A percentile compares a stretch with the other conserved stretches of the same genome.
Conservation (phyloP, 352 stramenopile genomes). For the Phytopythium sindhum region DNA sequence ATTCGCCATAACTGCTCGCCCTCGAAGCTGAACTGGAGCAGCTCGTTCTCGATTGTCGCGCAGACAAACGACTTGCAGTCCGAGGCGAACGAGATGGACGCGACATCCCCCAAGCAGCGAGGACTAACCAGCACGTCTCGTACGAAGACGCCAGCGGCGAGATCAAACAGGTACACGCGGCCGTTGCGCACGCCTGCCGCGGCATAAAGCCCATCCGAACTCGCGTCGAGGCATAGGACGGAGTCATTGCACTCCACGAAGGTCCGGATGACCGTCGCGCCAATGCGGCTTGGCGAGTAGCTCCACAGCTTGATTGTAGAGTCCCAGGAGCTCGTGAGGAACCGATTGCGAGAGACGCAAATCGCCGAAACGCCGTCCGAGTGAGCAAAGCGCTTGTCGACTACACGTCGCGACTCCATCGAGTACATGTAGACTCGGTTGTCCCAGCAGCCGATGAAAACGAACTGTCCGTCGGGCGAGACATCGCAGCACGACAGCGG, state of each 20-base stretch:
- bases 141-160: slow-evolving; percentile 22
- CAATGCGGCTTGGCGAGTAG: slow-evolving; percentile 53
- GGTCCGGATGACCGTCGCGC: slow-evolving; percentile 42
- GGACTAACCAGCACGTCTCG: slow-evolving; percentile 36
- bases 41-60: slow-evolving; percentile 66
- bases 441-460: slow-evolving; percentile 73
- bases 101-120: slow-evolving; percentile 32
- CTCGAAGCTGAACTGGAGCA: slow-evolving; percentile 50
- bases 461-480: slow-evolving; percentile 53
- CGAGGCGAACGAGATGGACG: slow-evolving; percentile 47
- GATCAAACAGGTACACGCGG: slow-evolving; percentile 47
- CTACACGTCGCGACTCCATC: slow-evolving; percentile 35
- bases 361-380: slow-evolving; percentile 70
- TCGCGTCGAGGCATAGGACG: slow-evolving; percentile 65
- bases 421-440: slow-evolving; percentile 80
- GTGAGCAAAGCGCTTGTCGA: slow-evolving; percentile 67
- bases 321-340: slow-evolving; percentile 78
- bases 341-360: slow-evolving; percentile 46
- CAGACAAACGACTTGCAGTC: slow-evolving; percentile 58
- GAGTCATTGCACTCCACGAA: slow-evolving; percentile 66
- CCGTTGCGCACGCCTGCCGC: slow-evolving; percentile 59
- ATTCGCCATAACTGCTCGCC: slow-evolving; percentile 50
- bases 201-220: slow-evolving; percentile 40
- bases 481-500: slow-evolving; percentile 71
- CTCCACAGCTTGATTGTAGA: slow-evolving; percentile 74